Conservation (phyloP, 805 yeast species). For the Spathaspora hagerdaliae region DNA sequence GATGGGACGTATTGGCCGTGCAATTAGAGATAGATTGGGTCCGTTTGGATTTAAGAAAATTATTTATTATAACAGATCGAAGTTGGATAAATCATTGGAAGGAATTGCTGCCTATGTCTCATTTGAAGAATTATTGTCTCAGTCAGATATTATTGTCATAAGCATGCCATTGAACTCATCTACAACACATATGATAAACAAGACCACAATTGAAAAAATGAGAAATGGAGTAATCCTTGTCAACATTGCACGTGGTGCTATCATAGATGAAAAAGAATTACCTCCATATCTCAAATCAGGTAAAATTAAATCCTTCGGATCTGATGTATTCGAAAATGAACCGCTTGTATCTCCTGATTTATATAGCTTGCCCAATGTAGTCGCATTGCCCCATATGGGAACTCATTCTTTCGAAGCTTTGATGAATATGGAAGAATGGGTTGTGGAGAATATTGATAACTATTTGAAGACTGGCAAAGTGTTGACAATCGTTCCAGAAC, state of each 20-base stretch:
- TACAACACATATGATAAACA: constrained; percentile 68
- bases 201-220: constrained; percentile 58
- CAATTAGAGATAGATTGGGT: constrained; percentile 62
- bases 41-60: constrained; percentile 75
- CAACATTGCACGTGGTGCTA: constrained; percentile 88
- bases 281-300: constrained; percentile 55
- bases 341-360: constrained; percentile 65
- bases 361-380: constrained; percentile 58
- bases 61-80: constrained; percentile 67
- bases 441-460: constrained; percentile 61
- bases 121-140: constrained; percentile 60
- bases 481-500: constrained; percentile 77
- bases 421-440: constrained; percentile 74
- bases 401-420: constrained; percentile 74
- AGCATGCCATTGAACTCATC: constrained; percentile 73
- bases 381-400: constrained; percentile 85
- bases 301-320: constrained; percentile 63
- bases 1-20: constrained; percentile 87
- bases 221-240: constrained; percentile 74
- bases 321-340: constrained; percentile 75
- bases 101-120: constrained; percentile 60
- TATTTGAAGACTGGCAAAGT: constrained; percentile 66
- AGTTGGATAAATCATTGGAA: constrained; percentile 59
- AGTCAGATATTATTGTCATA: constrained; percentile 68
- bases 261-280: constrained; percentile 63